A percentile compares a stretch with the other conserved stretches of the same genome.
These are phyloP conservation scores for Candida adriatica DNA, from an alignment of 805 yeast genomes.

Conservation along the genomic window DNA sequence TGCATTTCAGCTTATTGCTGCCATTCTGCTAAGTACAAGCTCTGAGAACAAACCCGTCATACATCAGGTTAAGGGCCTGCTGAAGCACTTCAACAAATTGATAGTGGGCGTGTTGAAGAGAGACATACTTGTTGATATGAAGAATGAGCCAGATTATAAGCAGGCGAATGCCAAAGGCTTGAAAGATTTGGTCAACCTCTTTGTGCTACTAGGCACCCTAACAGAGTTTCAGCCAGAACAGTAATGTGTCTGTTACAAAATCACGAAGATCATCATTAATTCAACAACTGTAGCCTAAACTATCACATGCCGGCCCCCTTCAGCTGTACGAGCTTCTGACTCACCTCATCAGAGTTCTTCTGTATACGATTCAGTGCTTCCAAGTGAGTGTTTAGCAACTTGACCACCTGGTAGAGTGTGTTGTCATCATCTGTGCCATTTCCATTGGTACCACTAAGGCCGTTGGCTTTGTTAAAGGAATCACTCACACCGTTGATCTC, in stretches of 20 bases:
- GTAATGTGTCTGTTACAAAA: slow-evolving; percentile 1
- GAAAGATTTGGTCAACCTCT: slow-evolving; percentile 46
- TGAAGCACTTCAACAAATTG: slow-evolving; percentile 46
- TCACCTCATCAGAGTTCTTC: slow-evolving; percentile 58
- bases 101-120: slow-evolving; percentile 57
- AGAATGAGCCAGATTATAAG: slow-evolving; percentile 21
- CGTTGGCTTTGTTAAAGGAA: slow-evolving; percentile 60
- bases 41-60: slow-evolving; percentile 60
- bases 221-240: slow-evolving; percentile 36
- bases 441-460: slow-evolving; percentile 28
- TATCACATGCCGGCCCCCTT: slow-evolving; percentile 16
- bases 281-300: neutral
- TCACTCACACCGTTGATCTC: slow-evolving; percentile 83
- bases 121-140: slow-evolving; percentile 34
- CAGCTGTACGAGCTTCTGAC: slow-evolving; percentile 48
- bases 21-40: slow-evolving; percentile 69
- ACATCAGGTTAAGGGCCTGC: slow-evolving; percentile 42
- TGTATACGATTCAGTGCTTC: slow-evolving; percentile 88
- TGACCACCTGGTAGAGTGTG: slow-evolving; percentile 63
- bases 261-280: neutral
- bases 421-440: slow-evolving; percentile 33
- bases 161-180: slow-evolving; percentile 32
- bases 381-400: slow-evolving; percentile 78
- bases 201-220: slow-evolving; percentile 46
- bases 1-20: slow-evolving; percentile 61